Percentiles rank a stretch among this genome's conserved stretches.
phyloP scores from a whole-genome alignment of 169 alveolate species.

The Plasmodium berghei region DNA sequence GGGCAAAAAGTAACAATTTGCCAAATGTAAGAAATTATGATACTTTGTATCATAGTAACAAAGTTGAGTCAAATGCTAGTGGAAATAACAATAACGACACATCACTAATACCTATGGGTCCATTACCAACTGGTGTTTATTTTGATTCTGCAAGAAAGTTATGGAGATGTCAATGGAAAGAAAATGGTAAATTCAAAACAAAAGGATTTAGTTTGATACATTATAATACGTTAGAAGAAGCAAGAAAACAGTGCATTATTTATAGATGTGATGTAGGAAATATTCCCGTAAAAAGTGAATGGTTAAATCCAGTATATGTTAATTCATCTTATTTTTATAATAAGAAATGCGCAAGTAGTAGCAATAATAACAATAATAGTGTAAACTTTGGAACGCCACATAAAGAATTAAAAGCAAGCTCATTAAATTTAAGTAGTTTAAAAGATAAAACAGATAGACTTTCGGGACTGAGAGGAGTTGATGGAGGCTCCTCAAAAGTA shows the following conservation, averaged over 20 bases:
- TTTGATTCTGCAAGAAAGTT: constrained; percentile 90
- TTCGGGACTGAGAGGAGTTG: neutral
- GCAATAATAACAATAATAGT: constrained; percentile 10
- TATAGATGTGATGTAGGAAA: constrained; percentile 91
- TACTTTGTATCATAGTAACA: constrained; percentile 18
- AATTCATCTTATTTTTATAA: constrained; percentile 27
- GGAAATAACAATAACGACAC: constrained; percentile 79
- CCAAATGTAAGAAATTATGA: constrained; percentile 35
- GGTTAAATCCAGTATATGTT: constrained; percentile 87
- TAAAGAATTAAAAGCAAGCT: constrained; percentile 63
- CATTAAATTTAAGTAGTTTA: constrained; percentile 35
- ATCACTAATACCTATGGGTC: constrained; percentile 86
- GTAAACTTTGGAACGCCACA: constrained; percentile 2
- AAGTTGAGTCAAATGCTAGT: constrained; percentile 12
- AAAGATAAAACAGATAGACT: constrained; percentile 30
- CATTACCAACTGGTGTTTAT: constrained; percentile 91
- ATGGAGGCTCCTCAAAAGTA: constrained; percentile 4
- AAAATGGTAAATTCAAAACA: constrained; percentile 90
- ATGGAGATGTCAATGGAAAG: constrained; percentile 94
- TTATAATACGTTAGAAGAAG: constrained; percentile 88
- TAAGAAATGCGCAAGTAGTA: constrained; percentile 50
- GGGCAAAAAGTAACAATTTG: constrained; percentile 67
- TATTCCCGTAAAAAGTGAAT: constrained; percentile 88
- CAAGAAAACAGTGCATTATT: constrained; percentile 88
- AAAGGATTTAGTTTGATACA: constrained; percentile 90